These are phyloP conservation scores for Coccinonectria pachysandricola DNA, from an alignment of 2,329 filamentous ascomycete species.

Conservation along the genomic window DNA sequence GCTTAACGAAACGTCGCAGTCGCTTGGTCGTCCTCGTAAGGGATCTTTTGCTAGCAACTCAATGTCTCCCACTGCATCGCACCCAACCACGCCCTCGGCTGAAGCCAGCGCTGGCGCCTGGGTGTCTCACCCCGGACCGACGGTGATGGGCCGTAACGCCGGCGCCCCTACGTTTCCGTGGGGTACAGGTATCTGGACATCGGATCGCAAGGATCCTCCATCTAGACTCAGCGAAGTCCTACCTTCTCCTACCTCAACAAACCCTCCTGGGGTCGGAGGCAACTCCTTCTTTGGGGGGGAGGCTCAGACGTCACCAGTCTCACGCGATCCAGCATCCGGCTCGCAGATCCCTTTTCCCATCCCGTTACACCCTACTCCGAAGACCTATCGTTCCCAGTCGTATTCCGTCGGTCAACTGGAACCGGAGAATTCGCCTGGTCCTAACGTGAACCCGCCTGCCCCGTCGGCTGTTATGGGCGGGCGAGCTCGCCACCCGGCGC, in stretches of 20 bases:
- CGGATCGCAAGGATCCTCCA: constrained; percentile 66
- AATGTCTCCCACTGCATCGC: constrained; percentile 69
- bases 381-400: constrained; percentile 89
- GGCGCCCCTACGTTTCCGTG: constrained; percentile 51
- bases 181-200: constrained; percentile 77
- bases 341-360: constrained; percentile 76
- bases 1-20: constrained; percentile 71
- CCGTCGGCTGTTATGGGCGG: constrained; percentile 41
- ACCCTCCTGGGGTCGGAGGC: constrained; percentile 32
- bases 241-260: constrained; percentile 60
- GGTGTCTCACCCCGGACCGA: constrained; percentile 41
- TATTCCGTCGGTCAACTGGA: constrained; percentile 92
- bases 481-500: constrained; percentile 51
- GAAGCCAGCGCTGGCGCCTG: constrained; percentile 47
- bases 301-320: constrained; percentile 39
- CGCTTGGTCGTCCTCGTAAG: constrained; percentile 55
- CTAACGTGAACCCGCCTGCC: no score
- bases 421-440: constrained; percentile 48
- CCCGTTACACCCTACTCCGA: constrained; percentile 79
- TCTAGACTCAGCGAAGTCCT: constrained; percentile 64
- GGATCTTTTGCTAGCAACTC: constrained; percentile 66
- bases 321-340: constrained; percentile 43
- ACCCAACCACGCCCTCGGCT: constrained; percentile 67
- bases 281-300: constrained; percentile 42
- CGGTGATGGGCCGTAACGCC: constrained; percentile 38